Base-by-base conservation (phyloP, 495 filamentous ascomycete genomes). In the Aspergillus leporis region DNA sequence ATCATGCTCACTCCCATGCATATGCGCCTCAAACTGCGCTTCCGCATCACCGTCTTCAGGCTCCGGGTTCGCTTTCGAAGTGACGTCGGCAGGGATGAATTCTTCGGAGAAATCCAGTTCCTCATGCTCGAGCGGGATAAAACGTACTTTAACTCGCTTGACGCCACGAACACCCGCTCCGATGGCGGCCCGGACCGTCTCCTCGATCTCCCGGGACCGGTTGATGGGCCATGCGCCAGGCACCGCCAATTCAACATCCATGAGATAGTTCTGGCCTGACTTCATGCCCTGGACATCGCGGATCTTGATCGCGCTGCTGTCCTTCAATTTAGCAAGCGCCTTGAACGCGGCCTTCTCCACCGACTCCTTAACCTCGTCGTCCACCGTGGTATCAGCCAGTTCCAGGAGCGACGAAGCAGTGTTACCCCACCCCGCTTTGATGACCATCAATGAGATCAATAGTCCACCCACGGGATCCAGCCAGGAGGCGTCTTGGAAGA, bases 401-500 rank as follows among this genome's bases (percentile, higher is more conserved):
- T 98, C 94, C 61, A 90, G 80, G 5, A 98, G 76, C 5, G 93
- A 88, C 5, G 86, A 81, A 25, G 84, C 78, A 0, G 92, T 97
- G 70, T 98, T 98, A 31, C 82, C 84, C 79, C 85, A 91, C 1
- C 94, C 94, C 19, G 94, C 94, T 59, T 87, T 90, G 66, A 98
- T 87, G 22, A 98, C 93, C 85, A 98, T 89, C 41, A 91, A 68
- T 28, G 92, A 95, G 55, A 98, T 96, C 23, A 96, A 70, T 19
- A 98, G 81, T 13, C 94, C 92, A 46, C 94, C 94, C 51, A 97
- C 87, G n/a, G 94, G 92, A 74, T 98, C 95, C 45, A 98, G 82
- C 92, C 92, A 97, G 46, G 86, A 81, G 41, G 91, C 90, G 63
- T 93, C 86, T 25, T 84, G 76, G 38, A 97, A 83, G 50, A 96